Conservation (phyloP, 1,284 basidiomycete species). For the Anthracocystis setariae region DNA sequence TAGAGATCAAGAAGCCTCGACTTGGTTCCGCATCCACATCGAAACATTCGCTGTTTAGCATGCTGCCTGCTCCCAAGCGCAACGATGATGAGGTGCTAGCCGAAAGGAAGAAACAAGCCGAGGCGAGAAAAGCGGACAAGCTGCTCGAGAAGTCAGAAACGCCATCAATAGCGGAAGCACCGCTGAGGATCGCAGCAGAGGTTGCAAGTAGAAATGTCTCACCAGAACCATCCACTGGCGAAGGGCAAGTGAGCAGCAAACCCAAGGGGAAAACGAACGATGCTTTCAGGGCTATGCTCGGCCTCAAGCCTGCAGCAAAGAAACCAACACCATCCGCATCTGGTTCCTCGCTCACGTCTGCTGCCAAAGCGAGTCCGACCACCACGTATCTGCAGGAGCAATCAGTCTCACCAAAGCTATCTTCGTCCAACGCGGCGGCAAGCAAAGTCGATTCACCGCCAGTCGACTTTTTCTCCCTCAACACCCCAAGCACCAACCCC, state of each 20-base stretch:
- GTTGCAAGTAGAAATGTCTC: background rate
- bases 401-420: too few relatives aligned
- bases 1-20: slow-evolving; percentile 17
- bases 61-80: slow-evolving; percentile 61
- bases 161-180: slow-evolving; percentile 1
- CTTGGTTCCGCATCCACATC: slow-evolving; percentile 4
- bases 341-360: background rate
- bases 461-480: slow-evolving; percentile 47
- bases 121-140: slow-evolving; percentile 37
- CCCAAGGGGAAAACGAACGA: slow-evolving; percentile 57
- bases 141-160: slow-evolving; percentile 10
- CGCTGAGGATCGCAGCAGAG: slow-evolving; percentile 9
- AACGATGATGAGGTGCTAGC: slow-evolving; percentile 36
- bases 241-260: slow-evolving; percentile 1
- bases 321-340: slow-evolving; percentile 11
- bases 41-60: slow-evolving; percentile 54
- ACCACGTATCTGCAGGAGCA: background rate
- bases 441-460: slow-evolving; percentile 16
- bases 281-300: slow-evolving; percentile 66
- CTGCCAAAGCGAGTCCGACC: background rate
- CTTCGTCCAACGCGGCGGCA: background rate
- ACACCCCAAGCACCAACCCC: background rate
- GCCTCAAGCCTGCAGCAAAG: slow-evolving; percentile 48
- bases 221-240: background rate
- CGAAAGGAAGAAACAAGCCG: slow-evolving; percentile 33